phyloP scores from a whole-genome alignment of 2,329 filamentous ascomycete species.

The Orbilia blumenaviensis region DNA sequence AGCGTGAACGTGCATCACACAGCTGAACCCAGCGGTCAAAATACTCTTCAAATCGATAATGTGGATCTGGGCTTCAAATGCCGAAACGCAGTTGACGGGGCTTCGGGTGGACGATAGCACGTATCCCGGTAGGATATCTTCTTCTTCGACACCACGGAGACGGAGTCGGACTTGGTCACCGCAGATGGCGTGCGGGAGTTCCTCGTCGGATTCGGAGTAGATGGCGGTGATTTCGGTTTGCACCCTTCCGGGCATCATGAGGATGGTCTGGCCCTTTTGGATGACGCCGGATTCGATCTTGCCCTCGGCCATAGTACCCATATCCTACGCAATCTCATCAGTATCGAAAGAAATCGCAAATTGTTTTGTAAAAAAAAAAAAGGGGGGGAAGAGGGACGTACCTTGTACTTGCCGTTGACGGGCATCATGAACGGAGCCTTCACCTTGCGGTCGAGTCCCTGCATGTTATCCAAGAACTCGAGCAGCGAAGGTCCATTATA shows the following conservation, averaged over 20 bases:
- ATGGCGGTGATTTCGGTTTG: conserved; percentile 81
- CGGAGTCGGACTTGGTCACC: conserved; percentile 95
- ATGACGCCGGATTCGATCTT: conserved; percentile 95
- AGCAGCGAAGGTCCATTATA: conserved; percentile 89
- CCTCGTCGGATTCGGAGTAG: conserved; percentile 96
- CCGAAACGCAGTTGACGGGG: conserved; percentile 85
- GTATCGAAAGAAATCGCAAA: background rate
- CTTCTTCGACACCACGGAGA: conserved; percentile 93
- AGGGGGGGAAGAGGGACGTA: background rate
- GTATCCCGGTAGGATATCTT: conserved; percentile 94
- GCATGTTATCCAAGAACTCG: conserved; percentile 94
- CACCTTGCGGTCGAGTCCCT: conserved; percentile 89
- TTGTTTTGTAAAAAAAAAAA: too few relatives aligned
- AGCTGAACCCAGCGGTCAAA: conserved; percentile 93
- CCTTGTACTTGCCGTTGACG: conserved; percentile 88
- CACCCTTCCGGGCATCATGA: conserved; percentile 96
- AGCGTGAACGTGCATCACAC: conserved; percentile 94
- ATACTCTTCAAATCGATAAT: conserved; percentile 95
- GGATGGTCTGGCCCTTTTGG: conserved; percentile 83
- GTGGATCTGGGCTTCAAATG: conserved; percentile 95
- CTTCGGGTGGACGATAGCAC: conserved; percentile 95
- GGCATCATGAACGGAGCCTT: conserved; percentile 99
- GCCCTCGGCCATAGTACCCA: conserved; percentile 97
- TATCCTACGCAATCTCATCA: conserved; percentile 67
- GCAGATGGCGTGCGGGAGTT: conserved; percentile 80